Evolutionary conservation across 2,329 filamentous ascomycete genomes (phyloP).

Genomic region (Blastomyces percursus): DNA sequence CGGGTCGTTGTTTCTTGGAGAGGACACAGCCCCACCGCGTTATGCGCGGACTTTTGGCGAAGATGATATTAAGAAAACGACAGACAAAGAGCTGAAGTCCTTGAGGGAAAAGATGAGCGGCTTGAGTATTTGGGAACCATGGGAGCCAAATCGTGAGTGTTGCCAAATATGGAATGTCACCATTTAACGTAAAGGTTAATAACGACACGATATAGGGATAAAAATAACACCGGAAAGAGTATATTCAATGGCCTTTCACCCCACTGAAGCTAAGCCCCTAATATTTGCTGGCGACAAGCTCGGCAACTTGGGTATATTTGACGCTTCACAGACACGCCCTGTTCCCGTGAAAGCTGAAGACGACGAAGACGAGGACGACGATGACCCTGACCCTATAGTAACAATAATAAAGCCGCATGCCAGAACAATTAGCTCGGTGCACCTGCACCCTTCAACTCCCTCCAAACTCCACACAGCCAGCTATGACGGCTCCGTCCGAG

Average conservation of each 20-base stretch:
- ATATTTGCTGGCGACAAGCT: conserved; percentile 93
- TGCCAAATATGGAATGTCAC: neutral
- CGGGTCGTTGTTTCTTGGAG: conserved; percentile 51
- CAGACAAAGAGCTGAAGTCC: conserved; percentile 61
- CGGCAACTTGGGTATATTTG: conserved; percentile 80
- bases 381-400: conserved; percentile 62
- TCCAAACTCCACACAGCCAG: conserved; percentile 74
- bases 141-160: conserved; percentile 61
- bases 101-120: conserved; percentile 66
- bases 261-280: conserved; percentile 71
- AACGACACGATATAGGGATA: conserved; percentile 49
- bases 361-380: conserved; percentile 56
- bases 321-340: conserved; percentile 61
- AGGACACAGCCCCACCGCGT: conserved; percentile 60
- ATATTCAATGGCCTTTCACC: conserved; percentile 82
- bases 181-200: neutral
- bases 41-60: conserved; percentile 75
- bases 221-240: conserved; percentile 83
- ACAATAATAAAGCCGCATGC: conserved; percentile 84
- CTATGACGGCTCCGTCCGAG: conserved; percentile 86
- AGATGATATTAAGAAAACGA: conserved; percentile 71
- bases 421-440: conserved; percentile 75
- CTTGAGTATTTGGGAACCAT: conserved; percentile 70
- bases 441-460: conserved; percentile 60
- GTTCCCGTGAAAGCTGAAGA: conserved; percentile 43